These are phyloP conservation scores for Sporothrix dimorphospora DNA, from an alignment of 2,329 filamentous ascomycete genomes.

Conservation along the genomic window DNA sequence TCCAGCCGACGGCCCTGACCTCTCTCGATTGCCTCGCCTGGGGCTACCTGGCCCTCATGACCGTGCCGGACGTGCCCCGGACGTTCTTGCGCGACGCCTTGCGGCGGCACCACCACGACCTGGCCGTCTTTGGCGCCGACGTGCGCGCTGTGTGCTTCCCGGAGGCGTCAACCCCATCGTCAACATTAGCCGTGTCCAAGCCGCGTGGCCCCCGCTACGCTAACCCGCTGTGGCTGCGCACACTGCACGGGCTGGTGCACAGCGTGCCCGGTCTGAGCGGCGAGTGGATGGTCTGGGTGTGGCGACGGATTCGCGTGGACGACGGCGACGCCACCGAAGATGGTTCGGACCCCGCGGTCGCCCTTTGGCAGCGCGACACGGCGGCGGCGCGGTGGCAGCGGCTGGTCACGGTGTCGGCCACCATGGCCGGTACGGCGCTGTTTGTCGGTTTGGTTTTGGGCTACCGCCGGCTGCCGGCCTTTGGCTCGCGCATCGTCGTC, in stretches of 20 bases:
- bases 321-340: not conserved
- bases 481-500: slow-evolving; percentile 50
- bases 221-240: slow-evolving; percentile 34
- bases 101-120: slow-evolving; percentile 26
- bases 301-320: slow-evolving; percentile 36
- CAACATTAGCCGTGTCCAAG: not conserved
- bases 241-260: slow-evolving; percentile 42
- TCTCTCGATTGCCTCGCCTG: slow-evolving; percentile 78
- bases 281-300: slow-evolving; percentile 42
- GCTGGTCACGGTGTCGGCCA: slow-evolving; percentile 41
- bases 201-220: not conserved
- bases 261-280: slow-evolving; percentile 40
- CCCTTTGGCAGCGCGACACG: slow-evolving; percentile 9
- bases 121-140: slow-evolving; percentile 32
- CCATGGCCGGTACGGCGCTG: slow-evolving; percentile 45
- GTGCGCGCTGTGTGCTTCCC: slow-evolving; percentile 28
- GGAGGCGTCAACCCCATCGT: not conserved
- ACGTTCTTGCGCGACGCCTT: slow-evolving; percentile 41
- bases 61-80: slow-evolving; percentile 46
- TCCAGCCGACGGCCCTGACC: slow-evolving; percentile 51
- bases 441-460: slow-evolving; percentile 43
- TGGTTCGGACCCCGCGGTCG: slow-evolving; percentile 33
- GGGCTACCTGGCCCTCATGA: slow-evolving; percentile 77
- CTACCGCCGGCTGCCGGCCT: slow-evolving; percentile 49
- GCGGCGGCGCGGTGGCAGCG: slow-evolving; percentile 35